These are phyloP conservation scores for Castanopsis chinensis DNA, from an alignment of 306 rosid genomes.

Conservation along the genomic window DNA sequence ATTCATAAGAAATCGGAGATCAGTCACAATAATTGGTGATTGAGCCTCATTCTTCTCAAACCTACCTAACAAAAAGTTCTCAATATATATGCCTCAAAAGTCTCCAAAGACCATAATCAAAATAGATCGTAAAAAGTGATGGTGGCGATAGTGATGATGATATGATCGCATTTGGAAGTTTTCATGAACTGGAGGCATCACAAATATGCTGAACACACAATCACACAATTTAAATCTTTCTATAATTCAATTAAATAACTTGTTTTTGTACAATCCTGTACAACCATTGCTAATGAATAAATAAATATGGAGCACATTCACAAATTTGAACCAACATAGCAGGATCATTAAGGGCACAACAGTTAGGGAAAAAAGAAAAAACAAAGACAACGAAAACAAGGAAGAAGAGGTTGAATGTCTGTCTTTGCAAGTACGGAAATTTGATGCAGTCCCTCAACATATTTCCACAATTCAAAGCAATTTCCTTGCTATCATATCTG, in stretches of 20 bases:
- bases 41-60: constrained; percentile 6
- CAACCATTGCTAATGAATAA: background rate
- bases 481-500: constrained; percentile 97
- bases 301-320: constrained; percentile 16
- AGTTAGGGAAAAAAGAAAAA: background rate
- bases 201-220: background rate
- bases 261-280: constrained; percentile 2
- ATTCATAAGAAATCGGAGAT: background rate
- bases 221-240: background rate
- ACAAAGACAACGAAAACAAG: background rate
- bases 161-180: background rate
- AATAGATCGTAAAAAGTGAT: constrained; percentile 2
- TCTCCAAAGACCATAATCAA: constrained; percentile 8
- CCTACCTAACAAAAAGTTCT: background rate
- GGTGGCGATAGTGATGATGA: background rate
- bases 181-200: constrained; percentile 9
- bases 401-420: constrained; percentile 22
- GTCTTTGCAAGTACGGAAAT: constrained; percentile 82
- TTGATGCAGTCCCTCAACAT: constrained; percentile 96
- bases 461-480: constrained; percentile 82
- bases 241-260: background rate
- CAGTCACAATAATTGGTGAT: background rate
- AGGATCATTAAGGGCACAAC: constrained; percentile 16
- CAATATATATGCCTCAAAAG: constrained; percentile 2
- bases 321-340: constrained; percentile 14